These are phyloP conservation scores for Curvularia sp. DNA, from an alignment of 2,329 filamentous ascomycete genomes.

Conservation along the genomic window DNA sequence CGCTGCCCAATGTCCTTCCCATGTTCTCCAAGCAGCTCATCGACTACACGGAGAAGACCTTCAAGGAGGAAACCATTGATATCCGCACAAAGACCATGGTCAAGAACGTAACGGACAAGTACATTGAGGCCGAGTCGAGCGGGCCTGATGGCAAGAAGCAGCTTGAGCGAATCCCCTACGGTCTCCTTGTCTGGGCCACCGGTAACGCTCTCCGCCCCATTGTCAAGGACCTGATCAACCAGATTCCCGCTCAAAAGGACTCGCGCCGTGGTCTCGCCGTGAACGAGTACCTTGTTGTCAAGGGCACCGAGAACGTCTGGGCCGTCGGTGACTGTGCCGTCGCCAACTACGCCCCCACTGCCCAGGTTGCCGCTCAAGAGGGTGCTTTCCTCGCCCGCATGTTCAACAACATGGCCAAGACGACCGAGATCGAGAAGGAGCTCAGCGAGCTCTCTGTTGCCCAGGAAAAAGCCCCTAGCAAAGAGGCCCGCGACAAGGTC, in stretches of 20 bases:
- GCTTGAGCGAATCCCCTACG: conserved; percentile 84
- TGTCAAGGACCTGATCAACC: conserved; percentile 87
- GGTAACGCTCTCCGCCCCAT: conserved; percentile 92
- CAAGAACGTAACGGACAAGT: conserved; percentile 92
- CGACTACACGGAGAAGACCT: conserved; percentile 98
- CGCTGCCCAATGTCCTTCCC: conserved; percentile 92
- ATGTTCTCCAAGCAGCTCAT: conserved; percentile 99
- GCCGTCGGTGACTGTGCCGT: conserved; percentile 97
- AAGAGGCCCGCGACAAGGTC: conserved; percentile 63
- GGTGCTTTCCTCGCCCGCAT: conserved; percentile 92
- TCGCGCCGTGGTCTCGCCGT: conserved; percentile 93
- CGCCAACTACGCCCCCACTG: conserved; percentile 95
- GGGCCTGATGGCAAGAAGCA: conserved; percentile 85
- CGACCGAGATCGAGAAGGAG: conserved; percentile 78
- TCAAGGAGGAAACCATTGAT: conserved; percentile 97
- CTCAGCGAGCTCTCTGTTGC: conserved; percentile 70
- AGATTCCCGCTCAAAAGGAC: conserved; percentile 93
- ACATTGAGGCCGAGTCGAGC: conserved; percentile 86
- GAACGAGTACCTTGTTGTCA: conserved; percentile 98
- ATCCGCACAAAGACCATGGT: conserved; percentile 99
- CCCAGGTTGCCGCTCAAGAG: conserved; percentile 95
- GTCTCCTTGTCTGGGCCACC: conserved; percentile 96
- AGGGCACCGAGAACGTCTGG: conserved; percentile 97
- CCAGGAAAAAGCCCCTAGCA: conserved; percentile 71
- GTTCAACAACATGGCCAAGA: conserved; percentile 99